phyloP scores from a whole-genome alignment of 495 filamentous ascomycete genomes.

The Neurospora sp. region DNA sequence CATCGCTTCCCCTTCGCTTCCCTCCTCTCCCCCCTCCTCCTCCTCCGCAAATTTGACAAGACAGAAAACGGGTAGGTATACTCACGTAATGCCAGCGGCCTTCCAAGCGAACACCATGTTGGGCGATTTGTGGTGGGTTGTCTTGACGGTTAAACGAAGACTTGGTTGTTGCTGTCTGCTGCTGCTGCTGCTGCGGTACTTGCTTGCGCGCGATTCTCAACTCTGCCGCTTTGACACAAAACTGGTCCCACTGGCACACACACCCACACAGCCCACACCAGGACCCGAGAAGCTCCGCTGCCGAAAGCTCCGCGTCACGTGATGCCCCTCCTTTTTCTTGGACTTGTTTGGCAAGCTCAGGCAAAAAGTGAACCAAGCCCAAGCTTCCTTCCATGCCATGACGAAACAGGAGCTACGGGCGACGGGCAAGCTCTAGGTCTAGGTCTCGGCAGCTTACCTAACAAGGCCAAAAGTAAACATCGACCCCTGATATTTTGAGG shows the following conservation, averaged over 20 bases:
- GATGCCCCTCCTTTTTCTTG: background rate
- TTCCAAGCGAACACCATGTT: constrained; percentile 99
- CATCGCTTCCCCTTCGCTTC: too few species aligned
- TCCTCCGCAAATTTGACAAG: too few species aligned
- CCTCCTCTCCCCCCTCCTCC: too few species aligned
- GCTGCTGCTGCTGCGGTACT: too few species aligned
- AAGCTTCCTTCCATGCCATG: background rate
- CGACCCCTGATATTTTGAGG: background rate
- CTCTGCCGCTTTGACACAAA: constrained; percentile 2
- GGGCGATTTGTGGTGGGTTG: constrained; percentile 23
- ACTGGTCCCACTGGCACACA: constrained; percentile 12
- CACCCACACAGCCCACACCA: background rate
- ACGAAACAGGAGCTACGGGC: background rate
- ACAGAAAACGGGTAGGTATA: too few species aligned
- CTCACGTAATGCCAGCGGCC: constrained; percentile 92
- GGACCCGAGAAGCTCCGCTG: constrained; percentile 22
- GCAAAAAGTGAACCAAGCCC: background rate
- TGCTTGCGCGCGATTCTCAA: background rate
- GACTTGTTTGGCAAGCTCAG: background rate
- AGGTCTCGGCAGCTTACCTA: background rate
- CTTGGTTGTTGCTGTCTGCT: too few species aligned
- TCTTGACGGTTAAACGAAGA: too few species aligned
- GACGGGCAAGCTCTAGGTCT: background rate
- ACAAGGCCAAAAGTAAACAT: background rate
- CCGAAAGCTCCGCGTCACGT: constrained; percentile 22